Evolutionary conservation across 1,284 basidiomycete genomes (phyloP).

Genomic region (Volvariella surrecta): DNA sequence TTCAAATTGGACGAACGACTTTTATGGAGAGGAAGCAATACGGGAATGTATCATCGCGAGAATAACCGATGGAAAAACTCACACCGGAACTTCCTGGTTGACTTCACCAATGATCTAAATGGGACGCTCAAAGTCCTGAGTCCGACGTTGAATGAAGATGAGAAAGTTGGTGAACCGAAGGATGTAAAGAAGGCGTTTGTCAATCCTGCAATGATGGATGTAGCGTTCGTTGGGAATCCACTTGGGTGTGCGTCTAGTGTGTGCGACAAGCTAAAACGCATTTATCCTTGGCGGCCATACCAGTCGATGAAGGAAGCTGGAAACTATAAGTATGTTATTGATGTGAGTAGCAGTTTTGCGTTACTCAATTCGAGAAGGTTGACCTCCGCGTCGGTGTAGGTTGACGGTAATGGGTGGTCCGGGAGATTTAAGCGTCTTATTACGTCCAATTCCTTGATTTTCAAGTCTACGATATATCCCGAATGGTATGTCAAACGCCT

Average conservation of each 20-base stretch:
- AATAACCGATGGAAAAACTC: conserved; percentile 25
- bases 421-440: conserved; percentile 44
- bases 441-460: conserved; percentile 37
- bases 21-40: conserved; percentile 60
- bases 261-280: conserved; percentile 27
- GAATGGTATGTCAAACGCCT: conserved; percentile 37
- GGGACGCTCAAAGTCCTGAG: conserved; percentile 22
- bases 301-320: conserved; percentile 39
- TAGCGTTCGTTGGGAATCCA: conserved; percentile 46
- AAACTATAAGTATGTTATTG: conserved; percentile 58
- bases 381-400: conserved; percentile 16
- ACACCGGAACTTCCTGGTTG: conserved; percentile 27
- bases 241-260: conserved; percentile 35
- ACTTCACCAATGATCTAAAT: conserved; percentile 22
- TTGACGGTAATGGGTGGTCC: conserved; percentile 51
- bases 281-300: conserved; percentile 39
- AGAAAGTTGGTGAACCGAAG: conserved; percentile 15
- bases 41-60: conserved; percentile 40
- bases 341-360: conserved; percentile 31
- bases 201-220: conserved; percentile 32
- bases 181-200: conserved; percentile 18
- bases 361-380: background rate
- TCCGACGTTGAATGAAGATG: conserved; percentile 16
- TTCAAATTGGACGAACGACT: conserved; percentile 46
- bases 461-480: conserved; percentile 57